These are phyloP conservation scores for Coccinonectria pachysandricola DNA, from an alignment of 2,329 filamentous ascomycete genomes.

Conservation along the genomic window DNA sequence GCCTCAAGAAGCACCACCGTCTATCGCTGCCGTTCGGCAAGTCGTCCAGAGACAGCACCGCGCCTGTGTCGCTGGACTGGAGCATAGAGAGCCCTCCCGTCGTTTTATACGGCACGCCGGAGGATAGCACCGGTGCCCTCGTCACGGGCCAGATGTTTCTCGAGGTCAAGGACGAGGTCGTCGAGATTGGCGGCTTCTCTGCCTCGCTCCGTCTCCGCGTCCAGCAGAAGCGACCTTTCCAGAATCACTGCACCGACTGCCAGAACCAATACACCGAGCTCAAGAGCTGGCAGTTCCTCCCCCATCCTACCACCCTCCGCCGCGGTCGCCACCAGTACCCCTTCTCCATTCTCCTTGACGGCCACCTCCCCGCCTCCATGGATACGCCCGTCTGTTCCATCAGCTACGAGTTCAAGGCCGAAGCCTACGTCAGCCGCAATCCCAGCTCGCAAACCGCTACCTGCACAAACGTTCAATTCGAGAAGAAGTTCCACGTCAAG, in stretches of 20 bases:
- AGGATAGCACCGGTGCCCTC: conserved; percentile 70
- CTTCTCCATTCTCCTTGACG: conserved; percentile 78
- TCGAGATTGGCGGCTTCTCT: conserved; percentile 61
- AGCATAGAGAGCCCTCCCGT: conserved; percentile 78
- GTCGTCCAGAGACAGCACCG: conserved; percentile 32
- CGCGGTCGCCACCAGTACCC: conserved; percentile 66
- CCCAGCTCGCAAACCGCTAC: conserved; percentile 25
- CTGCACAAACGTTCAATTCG: conserved; percentile 49
- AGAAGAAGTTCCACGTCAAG: conserved; percentile 61
- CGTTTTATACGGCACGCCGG: conserved; percentile 67
- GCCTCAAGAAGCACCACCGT: conserved; percentile 32
- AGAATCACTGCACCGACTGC: conserved; percentile 70
- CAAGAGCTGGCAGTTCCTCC: conserved; percentile 69
- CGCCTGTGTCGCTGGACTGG: conserved; percentile 38
- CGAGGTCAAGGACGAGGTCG: conserved; percentile 53
- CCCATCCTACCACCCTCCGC: conserved; percentile 38
- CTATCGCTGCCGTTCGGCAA: conserved; percentile 32
- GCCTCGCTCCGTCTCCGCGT: conserved; percentile 62
- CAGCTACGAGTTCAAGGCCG: conserved; percentile 67
- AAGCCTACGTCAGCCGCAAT: conserved; percentile 50
- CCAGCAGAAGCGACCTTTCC: conserved; percentile 73
- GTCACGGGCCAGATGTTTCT: conserved; percentile 76
- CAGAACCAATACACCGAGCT: conserved; percentile 60
- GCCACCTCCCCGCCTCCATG: conserved; percentile 75
- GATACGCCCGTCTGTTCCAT: conserved; percentile 64